phyloP scores from a whole-genome alignment of 257 asterid species.

The Solanum piurae region DNA sequence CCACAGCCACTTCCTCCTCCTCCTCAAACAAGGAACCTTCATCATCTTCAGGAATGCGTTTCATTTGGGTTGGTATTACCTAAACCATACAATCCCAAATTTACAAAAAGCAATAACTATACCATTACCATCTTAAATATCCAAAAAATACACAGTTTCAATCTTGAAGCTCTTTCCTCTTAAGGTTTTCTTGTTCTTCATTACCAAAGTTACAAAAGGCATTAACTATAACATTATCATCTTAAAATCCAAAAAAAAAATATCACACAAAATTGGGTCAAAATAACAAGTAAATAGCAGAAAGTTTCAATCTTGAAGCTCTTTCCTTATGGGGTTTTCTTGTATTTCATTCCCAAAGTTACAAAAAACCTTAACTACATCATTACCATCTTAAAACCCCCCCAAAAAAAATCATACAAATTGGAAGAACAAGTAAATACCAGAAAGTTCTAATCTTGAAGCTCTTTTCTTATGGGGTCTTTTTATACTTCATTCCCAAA shows the following conservation, averaged over 20 bases:
- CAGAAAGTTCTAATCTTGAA: not conserved
- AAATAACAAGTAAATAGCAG: not conserved
- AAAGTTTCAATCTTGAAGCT: too few relatives aligned
- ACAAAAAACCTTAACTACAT: too few relatives aligned
- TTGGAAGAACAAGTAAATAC: not conserved
- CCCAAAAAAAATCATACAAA: not conserved
- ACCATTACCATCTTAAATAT: not conserved
- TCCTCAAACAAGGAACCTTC: conserved; percentile 48
- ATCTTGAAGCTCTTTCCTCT: not conserved
- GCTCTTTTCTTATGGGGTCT: not conserved
- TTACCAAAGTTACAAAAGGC: not conserved
- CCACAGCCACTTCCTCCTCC: conserved; percentile 46
- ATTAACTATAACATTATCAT: not conserved
- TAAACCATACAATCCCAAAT: conserved; percentile 8
- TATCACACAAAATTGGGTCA: not conserved
- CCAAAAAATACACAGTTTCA: not conserved
- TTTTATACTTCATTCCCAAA: not conserved
- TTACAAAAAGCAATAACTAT: not conserved
- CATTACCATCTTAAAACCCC: not conserved
- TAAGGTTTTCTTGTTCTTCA: not conserved
- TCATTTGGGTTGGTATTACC: conserved; percentile 82
- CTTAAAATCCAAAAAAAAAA: not conserved
- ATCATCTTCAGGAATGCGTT: conserved; percentile 58
- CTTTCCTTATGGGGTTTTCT: too few relatives aligned
- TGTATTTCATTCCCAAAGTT: too few relatives aligned